A percentile compares a stretch with the other conserved stretches of the same genome.
phyloP scores from a whole-genome alignment of 768 basidiomycete genomes.

The Lanmaoa pseudosensibilis region DNA sequence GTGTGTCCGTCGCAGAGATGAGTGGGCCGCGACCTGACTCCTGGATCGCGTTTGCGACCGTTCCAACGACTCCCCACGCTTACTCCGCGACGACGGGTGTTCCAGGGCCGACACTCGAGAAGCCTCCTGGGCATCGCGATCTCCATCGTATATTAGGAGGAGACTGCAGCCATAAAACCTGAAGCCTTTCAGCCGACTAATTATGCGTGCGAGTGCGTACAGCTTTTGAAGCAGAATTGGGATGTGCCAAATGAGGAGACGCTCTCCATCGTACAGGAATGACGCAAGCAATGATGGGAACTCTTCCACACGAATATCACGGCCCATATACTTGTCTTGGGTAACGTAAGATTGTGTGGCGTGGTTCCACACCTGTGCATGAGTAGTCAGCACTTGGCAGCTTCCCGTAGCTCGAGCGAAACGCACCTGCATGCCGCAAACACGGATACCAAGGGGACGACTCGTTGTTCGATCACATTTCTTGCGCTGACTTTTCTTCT shows the following conservation, averaged over 20 bases:
- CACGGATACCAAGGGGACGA: slow-evolving; percentile 81
- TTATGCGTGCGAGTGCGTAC: slow-evolving; percentile 89
- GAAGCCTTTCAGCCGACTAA: slow-evolving; percentile 88
- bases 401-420: not conserved
- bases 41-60: slow-evolving; percentile 47
- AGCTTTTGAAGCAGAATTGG: slow-evolving; percentile 88
- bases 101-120: slow-evolving; percentile 63
- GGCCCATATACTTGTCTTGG: slow-evolving; percentile 96
- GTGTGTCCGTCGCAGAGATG: slow-evolving; percentile 65
- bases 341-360: slow-evolving; percentile 80
- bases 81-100: slow-evolving; percentile 62
- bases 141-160: slow-evolving; percentile 96
- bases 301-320: slow-evolving; percentile 82
- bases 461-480: slow-evolving; percentile 98
- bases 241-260: slow-evolving; percentile 86
- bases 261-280: slow-evolving; percentile 84
- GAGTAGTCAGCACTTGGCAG: slow-evolving; percentile 5
- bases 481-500: slow-evolving; percentile 98
- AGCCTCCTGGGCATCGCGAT: slow-evolving; percentile 79
- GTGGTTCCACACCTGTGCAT: slow-evolving; percentile 85
- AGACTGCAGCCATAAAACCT: slow-evolving; percentile 98
- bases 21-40: slow-evolving; percentile 41
- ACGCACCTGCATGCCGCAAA: slow-evolving; percentile 98
- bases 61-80: slow-evolving; percentile 78
- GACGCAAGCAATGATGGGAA: slow-evolving; percentile 80